Conservation (phyloP, 1,139 yeast species). For the Hanseniaspora gamundiae region DNA sequence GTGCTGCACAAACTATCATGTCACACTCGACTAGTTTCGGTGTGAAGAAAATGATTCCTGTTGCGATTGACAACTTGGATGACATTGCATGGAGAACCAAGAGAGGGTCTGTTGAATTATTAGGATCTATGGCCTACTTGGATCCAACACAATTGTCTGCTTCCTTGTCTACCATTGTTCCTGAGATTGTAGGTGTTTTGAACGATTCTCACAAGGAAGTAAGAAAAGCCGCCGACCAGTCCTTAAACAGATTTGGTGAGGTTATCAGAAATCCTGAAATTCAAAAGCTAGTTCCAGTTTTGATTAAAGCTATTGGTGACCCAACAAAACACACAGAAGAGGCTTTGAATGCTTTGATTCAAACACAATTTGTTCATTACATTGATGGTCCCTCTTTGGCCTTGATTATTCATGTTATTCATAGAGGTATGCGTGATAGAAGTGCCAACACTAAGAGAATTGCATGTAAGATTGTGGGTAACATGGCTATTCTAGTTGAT, state of each 20-base stretch:
- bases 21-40: conserved; percentile 85
- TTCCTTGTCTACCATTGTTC: conserved; percentile 79
- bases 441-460: conserved; percentile 85
- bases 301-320: conserved; percentile 89
- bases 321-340: conserved; percentile 82
- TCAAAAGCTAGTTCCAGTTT: conserved; percentile 75
- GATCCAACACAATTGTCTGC: conserved; percentile 91
- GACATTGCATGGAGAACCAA: conserved; percentile 94
- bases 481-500: conserved; percentile 93
- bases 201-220: conserved; percentile 96
- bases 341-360: conserved; percentile 76
- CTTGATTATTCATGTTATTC: conserved; percentile 82
- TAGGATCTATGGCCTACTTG: conserved; percentile 96
- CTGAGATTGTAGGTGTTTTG: conserved; percentile 89
- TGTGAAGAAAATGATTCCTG: conserved; percentile 80
- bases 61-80: conserved; percentile 75
- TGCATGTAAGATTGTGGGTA: conserved; percentile 96
- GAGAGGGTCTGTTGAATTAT: conserved; percentile 89
- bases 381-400: conserved; percentile 98
- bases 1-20: conserved; percentile 84
- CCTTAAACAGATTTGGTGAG: conserved; percentile 86
- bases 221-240: conserved; percentile 83
- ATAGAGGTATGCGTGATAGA: conserved; percentile 89
- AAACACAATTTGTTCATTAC: conserved; percentile 91
- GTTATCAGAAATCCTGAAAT: conserved; percentile 97